phyloP scores from a whole-genome alignment of 371 early-diverging fungal genomes.

The Rhizopus microsporus region DNA sequence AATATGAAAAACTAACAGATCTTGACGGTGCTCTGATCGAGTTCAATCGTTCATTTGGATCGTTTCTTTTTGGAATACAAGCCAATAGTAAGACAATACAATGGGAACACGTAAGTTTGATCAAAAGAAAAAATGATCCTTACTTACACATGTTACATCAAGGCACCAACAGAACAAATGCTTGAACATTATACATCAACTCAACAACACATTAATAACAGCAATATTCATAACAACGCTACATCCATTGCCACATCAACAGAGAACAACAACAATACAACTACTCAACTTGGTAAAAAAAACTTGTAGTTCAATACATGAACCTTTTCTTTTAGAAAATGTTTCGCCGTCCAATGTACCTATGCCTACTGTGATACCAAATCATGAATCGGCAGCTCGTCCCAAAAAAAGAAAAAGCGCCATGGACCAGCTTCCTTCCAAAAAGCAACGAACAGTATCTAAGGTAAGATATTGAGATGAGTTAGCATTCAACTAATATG shows the following conservation, averaged over 20 bases:
- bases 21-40: slow-evolving; percentile 28
- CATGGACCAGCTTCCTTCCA: too few relatives aligned
- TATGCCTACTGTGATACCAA: too few relatives aligned
- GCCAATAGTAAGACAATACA: slow-evolving; percentile 26
- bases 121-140: background rate
- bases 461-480: too few relatives aligned
- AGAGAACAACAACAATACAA: too few relatives aligned
- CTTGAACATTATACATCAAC: background rate
- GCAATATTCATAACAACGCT: background rate
- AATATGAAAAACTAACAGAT: slow-evolving; percentile 22
- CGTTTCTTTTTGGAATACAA: slow-evolving; percentile 36
- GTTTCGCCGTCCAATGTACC: too few relatives aligned
- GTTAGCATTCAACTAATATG: too few relatives aligned
- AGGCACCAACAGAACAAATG: background rate
- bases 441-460: too few relatives aligned
- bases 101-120: slow-evolving; percentile 26
- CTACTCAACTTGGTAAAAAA: too few relatives aligned
- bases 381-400: too few relatives aligned
- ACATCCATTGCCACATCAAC: background rate
- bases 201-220: background rate
- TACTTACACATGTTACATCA: background rate
- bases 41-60: slow-evolving; percentile 38
- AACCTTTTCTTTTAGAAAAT: too few relatives aligned
- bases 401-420: too few relatives aligned
- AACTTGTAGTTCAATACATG: too few relatives aligned